Percentiles rank a stretch among this genome's conserved stretches.
phyloP scores from a whole-genome alignment of 176 grass and related monocot species.

The Eleusine indica region DNA sequence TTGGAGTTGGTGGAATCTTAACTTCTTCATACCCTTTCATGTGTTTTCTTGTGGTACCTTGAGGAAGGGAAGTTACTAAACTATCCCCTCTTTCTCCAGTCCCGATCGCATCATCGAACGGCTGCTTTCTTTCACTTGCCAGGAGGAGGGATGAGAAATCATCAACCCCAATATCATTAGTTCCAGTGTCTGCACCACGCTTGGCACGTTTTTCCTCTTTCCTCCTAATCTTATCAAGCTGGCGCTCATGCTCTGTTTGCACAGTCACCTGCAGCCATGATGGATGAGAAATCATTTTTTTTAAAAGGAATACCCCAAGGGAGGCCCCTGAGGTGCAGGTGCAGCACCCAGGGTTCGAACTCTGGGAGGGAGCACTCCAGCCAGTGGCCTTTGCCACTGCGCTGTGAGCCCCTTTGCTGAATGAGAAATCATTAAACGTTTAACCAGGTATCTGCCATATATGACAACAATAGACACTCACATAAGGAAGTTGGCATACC shows the following conservation, averaged over 20 bases:
- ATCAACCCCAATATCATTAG: constrained; percentile 62
- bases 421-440: constrained; percentile 31
- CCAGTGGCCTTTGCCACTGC: no score
- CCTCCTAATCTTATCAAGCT: constrained; percentile 89
- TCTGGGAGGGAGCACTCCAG: no score
- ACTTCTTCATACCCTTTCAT: constrained; percentile 95
- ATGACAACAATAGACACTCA: constrained; percentile 26
- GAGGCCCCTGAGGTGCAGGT: no score
- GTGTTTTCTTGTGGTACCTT: constrained; percentile 83
- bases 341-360: no score
- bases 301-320: no score
- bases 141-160: constrained; percentile 77
- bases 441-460: constrained; percentile 6
- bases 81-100: constrained; percentile 62
- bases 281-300: constrained; percentile 27
- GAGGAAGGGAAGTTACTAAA: constrained; percentile 80
- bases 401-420: neutral
- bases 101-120: constrained; percentile 88
- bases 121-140: constrained; percentile 85
- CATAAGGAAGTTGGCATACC: constrained; percentile 49
- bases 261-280: constrained; percentile 67
- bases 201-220: constrained; percentile 92
- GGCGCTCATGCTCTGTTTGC: constrained; percentile 85
- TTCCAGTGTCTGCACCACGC: constrained; percentile 61
- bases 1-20: constrained; percentile 86